phyloP scores from a whole-genome alignment of 441 rosid species.

The Arabidopsis hybrid region DNA sequence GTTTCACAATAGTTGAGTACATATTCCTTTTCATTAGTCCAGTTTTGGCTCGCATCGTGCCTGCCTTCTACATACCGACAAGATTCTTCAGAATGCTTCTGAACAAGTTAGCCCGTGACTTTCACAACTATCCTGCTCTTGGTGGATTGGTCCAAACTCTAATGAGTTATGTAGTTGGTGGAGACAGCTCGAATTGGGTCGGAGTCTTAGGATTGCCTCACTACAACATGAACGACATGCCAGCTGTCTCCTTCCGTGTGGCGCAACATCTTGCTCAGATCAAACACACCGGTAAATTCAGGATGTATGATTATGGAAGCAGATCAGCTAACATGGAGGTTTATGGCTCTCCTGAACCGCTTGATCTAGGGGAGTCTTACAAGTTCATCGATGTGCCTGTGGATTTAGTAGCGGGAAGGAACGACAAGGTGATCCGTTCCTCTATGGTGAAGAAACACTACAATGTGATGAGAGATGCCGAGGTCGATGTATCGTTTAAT shows the following conservation, averaged over 20 bases:
- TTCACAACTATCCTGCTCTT: conserved; percentile 93
- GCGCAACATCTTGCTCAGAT: conserved; percentile 92
- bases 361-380: conserved; percentile 85
- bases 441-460: conserved; percentile 89
- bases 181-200: conserved; percentile 99
- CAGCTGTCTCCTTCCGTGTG: conserved; percentile 83
- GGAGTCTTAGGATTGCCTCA: conserved; percentile 93
- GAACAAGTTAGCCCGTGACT: conserved; percentile 95
- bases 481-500: conserved; percentile 69
- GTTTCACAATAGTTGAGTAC: conserved; percentile 67
- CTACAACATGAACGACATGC: conserved; percentile 98
- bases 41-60: conserved; percentile 60
- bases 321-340: conserved; percentile 65
- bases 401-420: conserved; percentile 85
- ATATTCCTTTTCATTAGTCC: conserved; percentile 69
- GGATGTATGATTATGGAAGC: conserved; percentile 90
- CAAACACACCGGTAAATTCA: conserved; percentile 72
- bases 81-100: conserved; percentile 94
- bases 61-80: conserved; percentile 94
- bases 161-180: conserved; percentile 84
- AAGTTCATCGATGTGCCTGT: conserved; percentile 74
- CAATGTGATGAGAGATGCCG: conserved; percentile 69
- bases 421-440: conserved; percentile 83
- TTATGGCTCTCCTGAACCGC: conserved; percentile 80
- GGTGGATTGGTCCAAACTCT: conserved; percentile 97